Conservation (phyloP, 2,329 filamentous ascomycete species). For the Cordyceps cicadae region DNA sequence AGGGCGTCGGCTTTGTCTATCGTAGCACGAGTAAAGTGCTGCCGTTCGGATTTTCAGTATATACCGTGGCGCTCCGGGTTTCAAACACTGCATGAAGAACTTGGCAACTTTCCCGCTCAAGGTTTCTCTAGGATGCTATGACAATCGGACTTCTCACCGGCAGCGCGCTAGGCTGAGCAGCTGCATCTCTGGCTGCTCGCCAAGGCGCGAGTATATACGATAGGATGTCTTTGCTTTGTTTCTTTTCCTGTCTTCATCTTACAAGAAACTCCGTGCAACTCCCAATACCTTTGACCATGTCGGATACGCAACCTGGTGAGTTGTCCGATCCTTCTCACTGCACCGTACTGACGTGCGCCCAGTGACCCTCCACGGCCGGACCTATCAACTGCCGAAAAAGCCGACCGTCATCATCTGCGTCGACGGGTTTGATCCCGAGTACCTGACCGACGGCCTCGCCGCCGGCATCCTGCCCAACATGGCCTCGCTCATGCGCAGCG, state of each 20-base stretch:
- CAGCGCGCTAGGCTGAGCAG: not conserved
- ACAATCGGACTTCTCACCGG: not conserved
- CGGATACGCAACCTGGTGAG: not conserved
- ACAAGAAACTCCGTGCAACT: too few species aligned
- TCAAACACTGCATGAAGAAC: not conserved
- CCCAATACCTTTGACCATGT: not conserved
- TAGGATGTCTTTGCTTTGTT: too few species aligned
- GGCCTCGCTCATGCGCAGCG: constrained; percentile 22
- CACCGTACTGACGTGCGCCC: not conserved
- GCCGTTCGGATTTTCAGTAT: not conserved
- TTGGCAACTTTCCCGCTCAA: too few species aligned
- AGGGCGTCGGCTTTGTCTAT: not conserved
- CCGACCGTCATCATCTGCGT: constrained; percentile 34
- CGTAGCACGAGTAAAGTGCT: not conserved
- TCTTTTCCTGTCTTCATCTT: not conserved
- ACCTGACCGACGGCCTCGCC: constrained; percentile 27
- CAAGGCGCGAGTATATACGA: too few species aligned
- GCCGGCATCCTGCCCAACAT: constrained; percentile 28
- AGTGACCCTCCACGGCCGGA: constrained; percentile 1
- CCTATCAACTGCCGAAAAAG: constrained; percentile 11
- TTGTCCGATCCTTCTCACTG: not conserved
- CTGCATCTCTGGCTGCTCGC: not conserved
- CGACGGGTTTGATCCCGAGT: constrained; percentile 36
- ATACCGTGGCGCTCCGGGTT: not conserved
- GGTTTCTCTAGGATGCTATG: too few species aligned